Evolutionary conservation across 805 yeast species (phyloP), one percentile per base, ranked within the genome.

Genomic region (Myxozyma kluyveri): DNA sequence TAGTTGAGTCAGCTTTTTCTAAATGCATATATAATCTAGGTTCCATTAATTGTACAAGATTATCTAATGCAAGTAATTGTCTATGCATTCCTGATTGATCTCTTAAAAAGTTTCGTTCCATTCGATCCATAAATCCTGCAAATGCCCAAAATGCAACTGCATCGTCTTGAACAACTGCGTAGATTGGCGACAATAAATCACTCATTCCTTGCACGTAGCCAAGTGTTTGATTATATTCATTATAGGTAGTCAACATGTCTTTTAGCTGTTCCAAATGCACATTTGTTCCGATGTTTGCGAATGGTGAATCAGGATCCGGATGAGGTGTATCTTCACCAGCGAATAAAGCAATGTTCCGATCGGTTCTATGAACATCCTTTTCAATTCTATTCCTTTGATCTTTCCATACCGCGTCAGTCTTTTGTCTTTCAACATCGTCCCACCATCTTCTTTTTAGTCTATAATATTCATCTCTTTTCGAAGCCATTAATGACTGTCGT

Each of bases 181-280:
- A 93, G 2, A 93, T 69, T 0, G 97, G 97, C 0, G 96, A 85
- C 33, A 93, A 72, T 46, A 93, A 72, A 68, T 93, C 99, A 7
- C 93, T 82, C 99, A 93, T 93, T 1, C 99, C 99, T 71, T 93
- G 99, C 18, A 93, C 96, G 64, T 93, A 93, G 0, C 99, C 99
- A 60, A 93, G 70, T 60, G 88, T 84, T 42, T 73, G 75, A 67
- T 93, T 90, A 66, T 83, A 77, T 67, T 86, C 89, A 67, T 93
- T 91, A 64, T 85, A 91, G 0, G 97, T 87, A 50, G 89, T 75
- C 36, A 93, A 73, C 55, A 93, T 85, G 61, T 86, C 89, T 60
- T 88, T 78, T 71, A 93, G 70, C 46, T 72, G 77, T 54, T 79
- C 75, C 52, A 93, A 72, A 67, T 93, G 89, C 9, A 87, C 83